These are phyloP conservation scores for Agapanthus africanus DNA, from an alignment of 106 monocot genomes.

Conservation along the genomic window DNA sequence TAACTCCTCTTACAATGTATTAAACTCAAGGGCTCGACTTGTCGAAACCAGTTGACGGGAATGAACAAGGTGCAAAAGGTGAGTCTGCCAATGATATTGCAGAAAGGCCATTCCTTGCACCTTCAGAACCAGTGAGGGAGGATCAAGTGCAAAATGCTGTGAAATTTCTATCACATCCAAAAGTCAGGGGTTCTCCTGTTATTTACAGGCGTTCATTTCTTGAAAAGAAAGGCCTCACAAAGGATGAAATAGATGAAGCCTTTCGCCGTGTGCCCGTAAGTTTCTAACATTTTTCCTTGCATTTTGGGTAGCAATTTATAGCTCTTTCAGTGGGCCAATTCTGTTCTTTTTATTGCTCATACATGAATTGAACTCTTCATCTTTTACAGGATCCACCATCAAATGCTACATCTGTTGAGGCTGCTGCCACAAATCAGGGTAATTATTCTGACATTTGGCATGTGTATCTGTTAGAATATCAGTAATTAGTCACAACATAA, in stretches of 20 bases:
- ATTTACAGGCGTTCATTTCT: conserved; percentile 86
- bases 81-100: conserved; percentile 28
- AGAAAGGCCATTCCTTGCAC: conserved; percentile 30
- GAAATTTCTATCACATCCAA: conserved; percentile 91
- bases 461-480: no score
- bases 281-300: not conserved
- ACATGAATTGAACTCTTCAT: not conserved
- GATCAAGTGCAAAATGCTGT: conserved; percentile 98
- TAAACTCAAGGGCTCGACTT: not conserved
- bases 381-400: conserved; percentile 73
- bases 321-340: not conserved
- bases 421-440: conserved; percentile 48
- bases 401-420: conserved; percentile 36
- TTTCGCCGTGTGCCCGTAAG: conserved; percentile 97
- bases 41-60: not conserved
- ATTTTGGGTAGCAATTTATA: not conserved
- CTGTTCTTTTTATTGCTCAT: conserved; percentile 9
- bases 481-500: no score
- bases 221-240: conserved; percentile 90
- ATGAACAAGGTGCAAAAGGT: conserved; percentile 14
- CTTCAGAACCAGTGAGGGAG: conserved; percentile 65
- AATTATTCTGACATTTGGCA: conserved; percentile 14
- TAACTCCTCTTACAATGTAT: no score
- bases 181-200: conserved; percentile 81
- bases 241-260: conserved; percentile 98